Evolutionary conservation across 768 basidiomycete species (phyloP), one percentile per base, ranked within the genome.

Genomic region (Mycena maculata): DNA sequence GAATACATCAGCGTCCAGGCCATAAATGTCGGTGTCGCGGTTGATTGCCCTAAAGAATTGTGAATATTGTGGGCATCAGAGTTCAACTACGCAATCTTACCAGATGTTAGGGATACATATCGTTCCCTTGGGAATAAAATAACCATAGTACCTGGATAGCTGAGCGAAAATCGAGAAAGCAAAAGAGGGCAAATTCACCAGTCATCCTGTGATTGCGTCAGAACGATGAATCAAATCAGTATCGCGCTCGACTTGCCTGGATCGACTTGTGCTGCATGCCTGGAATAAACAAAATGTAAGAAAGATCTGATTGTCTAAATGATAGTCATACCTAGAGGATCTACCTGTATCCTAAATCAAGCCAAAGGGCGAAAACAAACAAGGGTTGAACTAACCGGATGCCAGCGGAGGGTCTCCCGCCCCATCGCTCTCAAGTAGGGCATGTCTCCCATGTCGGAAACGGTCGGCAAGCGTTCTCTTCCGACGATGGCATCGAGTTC

Each of bases 401-500:
- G n/a, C 47, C 47, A 48, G 8, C 47, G 23, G 25, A 48, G 47
- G 2, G 25, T 48, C 25, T 48, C 47, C 3, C 25, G 23, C 12
- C n/a, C 25, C 47, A 48, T 12, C 5, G 47, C 47, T 3, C 23
- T 7, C n/a, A 27, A 10, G 15, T 27, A 48, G 9, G 47, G 47
- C 27, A 48, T 8, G 2, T 48, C 3, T 2, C 67, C 56, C 15
- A 54, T 39, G 48, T 79, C 78, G 22, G 60, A 56, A 16, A 77
- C 57, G 6, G 61, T 72, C 3, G 79, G 79, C 25, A 76, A 60
- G 6, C 77, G 65, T n/a, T 71, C 69, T 4, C 62, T 38, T 23
- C 78, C 78, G 16, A 78, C 65, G n/a, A 78, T 69, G 4, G 23
- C 20, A 54, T 79, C 79, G 20, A 80, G 42, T 60, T 80, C 77